These are phyloP conservation scores for Phyllosticta citriasiana DNA, from an alignment of 2,329 filamentous ascomycete species.

Conservation along the genomic window DNA sequence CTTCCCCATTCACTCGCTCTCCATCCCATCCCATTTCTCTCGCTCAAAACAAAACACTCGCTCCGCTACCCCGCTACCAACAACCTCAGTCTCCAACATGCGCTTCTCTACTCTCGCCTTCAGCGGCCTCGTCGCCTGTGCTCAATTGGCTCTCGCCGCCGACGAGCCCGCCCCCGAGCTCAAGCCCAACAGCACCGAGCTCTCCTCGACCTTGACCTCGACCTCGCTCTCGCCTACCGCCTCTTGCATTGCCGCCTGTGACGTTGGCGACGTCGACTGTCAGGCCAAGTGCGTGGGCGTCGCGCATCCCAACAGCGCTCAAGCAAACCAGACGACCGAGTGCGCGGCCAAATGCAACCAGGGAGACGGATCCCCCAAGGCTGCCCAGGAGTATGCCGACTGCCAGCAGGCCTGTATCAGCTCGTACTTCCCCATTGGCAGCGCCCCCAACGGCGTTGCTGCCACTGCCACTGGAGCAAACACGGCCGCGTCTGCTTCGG, in stretches of 20 bases:
- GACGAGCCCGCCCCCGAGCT: slow-evolving; percentile 21
- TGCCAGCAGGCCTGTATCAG: slow-evolving; percentile 42
- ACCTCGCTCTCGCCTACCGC: slow-evolving; percentile 20
- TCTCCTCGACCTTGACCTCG: slow-evolving; percentile 26
- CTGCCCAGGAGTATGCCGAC: slow-evolving; percentile 35
- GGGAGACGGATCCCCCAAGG: slow-evolving; percentile 38
- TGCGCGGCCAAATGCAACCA: slow-evolving; percentile 45
- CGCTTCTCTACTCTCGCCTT: slow-evolving; percentile 36
- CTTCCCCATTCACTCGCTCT: slow-evolving; percentile 8
- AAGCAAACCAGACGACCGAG: slow-evolving; percentile 41
- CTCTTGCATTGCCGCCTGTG: slow-evolving; percentile 31
- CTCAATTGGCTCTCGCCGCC: slow-evolving; percentile 13
- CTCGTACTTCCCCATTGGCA: slow-evolving; percentile 37
- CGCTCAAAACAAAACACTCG: slow-evolving; percentile 7
- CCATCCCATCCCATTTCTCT: slow-evolving; percentile 11
- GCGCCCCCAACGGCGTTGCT: slow-evolving; percentile 17
- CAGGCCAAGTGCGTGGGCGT: slow-evolving; percentile 41
- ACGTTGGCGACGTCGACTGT: slow-evolving; percentile 39
- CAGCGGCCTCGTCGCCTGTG: slow-evolving; percentile 30
- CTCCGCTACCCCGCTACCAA: slow-evolving; percentile 6
- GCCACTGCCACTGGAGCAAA: slow-evolving; percentile 12
- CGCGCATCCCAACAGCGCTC: slow-evolving; percentile 41
- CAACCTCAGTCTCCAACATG: slow-evolving; percentile 21
- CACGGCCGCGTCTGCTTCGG: slow-evolving; percentile 16
- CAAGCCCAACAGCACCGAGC: slow-evolving; percentile 27